Percentiles rank a stretch among this genome's conserved stretches.
These are phyloP conservation scores for Clonostachys sp. DNA, from an alignment of 2,329 filamentous ascomycete genomes.

Conservation along the genomic window DNA sequence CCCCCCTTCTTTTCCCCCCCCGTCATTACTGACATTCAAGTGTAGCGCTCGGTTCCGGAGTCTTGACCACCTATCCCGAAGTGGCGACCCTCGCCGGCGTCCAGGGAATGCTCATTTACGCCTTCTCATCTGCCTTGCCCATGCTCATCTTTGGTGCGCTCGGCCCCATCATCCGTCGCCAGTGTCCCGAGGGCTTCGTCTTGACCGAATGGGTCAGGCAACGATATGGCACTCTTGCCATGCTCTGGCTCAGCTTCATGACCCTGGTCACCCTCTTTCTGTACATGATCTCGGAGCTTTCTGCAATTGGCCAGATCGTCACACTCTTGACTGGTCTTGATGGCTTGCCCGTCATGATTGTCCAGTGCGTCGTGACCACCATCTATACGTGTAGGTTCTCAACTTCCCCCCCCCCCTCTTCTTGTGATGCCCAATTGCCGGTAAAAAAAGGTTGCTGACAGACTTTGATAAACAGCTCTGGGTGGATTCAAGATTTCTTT, in stretches of 20 bases:
- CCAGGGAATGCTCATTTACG: constrained; percentile 74
- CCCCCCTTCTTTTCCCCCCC: constrained; percentile 14
- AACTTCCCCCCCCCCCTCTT: too few relatives aligned
- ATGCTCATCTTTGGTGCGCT: constrained; percentile 70
- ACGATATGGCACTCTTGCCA: constrained; percentile 65
- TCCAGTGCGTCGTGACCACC: constrained; percentile 73
- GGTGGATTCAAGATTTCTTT: constrained; percentile 84
- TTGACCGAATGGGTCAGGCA: constrained; percentile 81
- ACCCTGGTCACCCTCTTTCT: constrained; percentile 78
- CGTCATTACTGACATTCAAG: constrained; percentile 6
- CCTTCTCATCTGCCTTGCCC: constrained; percentile 66
- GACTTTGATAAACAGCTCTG: constrained; percentile 45
- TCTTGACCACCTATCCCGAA: constrained; percentile 78
- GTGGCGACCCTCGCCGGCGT: constrained; percentile 75
- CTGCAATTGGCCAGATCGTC: constrained; percentile 75
- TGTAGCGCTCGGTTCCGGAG: constrained; percentile 75
- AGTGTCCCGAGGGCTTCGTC: constrained; percentile 80
- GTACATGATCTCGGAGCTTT: constrained; percentile 84
- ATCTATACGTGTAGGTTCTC: constrained; percentile 68
- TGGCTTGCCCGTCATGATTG: constrained; percentile 70
- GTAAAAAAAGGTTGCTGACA: background rate
- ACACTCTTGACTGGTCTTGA: constrained; percentile 70
- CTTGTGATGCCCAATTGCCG: background rate
- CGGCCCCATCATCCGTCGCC: constrained; percentile 72
- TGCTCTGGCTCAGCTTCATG: constrained; percentile 71